Percentiles rank a stretch among this genome's conserved stretches.
Conservation (phyloP, 1,284 basidiomycete species). For the Austroboletus novae-zelandiae region DNA sequence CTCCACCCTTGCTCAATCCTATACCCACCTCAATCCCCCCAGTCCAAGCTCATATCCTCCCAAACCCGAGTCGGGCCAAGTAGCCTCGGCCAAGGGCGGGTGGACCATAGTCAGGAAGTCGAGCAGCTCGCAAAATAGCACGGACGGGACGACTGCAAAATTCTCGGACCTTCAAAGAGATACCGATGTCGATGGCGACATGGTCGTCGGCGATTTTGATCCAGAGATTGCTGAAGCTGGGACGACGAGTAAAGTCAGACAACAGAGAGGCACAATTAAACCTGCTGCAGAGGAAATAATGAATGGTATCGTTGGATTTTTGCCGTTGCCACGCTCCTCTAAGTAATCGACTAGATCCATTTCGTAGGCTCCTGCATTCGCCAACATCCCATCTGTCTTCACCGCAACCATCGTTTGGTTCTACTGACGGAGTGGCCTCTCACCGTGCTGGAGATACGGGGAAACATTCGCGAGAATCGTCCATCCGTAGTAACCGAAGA, state of each 20-base stretch:
- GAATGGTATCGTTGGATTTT: slow-evolving; percentile 49
- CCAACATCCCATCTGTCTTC: slow-evolving; percentile 32
- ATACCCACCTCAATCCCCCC: slow-evolving; percentile 75
- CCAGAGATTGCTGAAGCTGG: slow-evolving; percentile 45
- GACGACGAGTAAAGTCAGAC: slow-evolving; percentile 39
- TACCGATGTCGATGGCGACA: slow-evolving; percentile 64
- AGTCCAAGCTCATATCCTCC: slow-evolving; percentile 76
- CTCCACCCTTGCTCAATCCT: slow-evolving; percentile 74
- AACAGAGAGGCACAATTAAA: slow-evolving; percentile 51
- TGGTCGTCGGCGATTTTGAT: slow-evolving; percentile 73
- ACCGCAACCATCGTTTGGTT: slow-evolving; percentile 26
- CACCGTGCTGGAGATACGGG: slow-evolving; percentile 38
- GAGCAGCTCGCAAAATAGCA: slow-evolving; percentile 24
- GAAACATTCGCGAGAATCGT: slow-evolving; percentile 68
- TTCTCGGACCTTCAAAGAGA: slow-evolving; percentile 41
- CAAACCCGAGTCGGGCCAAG: slow-evolving; percentile 36
- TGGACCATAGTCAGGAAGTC: slow-evolving; percentile 69
- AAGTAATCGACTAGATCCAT: slow-evolving; percentile 48
- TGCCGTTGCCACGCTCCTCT: slow-evolving; percentile 16
- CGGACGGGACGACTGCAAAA: slow-evolving; percentile 32
- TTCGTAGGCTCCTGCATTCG: slow-evolving; percentile 43
- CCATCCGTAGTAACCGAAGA: slow-evolving; percentile 69
- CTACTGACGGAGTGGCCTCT: slow-evolving; percentile 16
- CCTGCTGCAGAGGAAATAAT: slow-evolving; percentile 72
- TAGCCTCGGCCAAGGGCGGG: slow-evolving; percentile 48